These are phyloP conservation scores for Petunia secreta DNA, from an alignment of 257 asterid genomes.

Conservation along the genomic window DNA sequence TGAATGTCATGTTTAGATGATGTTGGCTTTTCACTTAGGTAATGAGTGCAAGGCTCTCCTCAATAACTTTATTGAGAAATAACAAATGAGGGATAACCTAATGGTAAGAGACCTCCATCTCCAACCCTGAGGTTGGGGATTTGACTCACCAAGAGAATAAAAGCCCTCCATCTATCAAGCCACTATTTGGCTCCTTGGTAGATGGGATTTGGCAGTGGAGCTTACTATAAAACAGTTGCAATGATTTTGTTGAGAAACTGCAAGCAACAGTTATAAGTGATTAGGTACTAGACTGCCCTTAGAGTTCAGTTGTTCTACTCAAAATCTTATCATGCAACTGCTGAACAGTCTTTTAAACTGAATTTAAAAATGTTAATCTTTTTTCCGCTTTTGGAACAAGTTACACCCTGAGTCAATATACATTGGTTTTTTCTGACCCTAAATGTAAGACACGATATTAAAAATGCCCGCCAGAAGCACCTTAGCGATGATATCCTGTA, in stretches of 20 bases:
- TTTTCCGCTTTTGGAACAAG: conserved; percentile 12
- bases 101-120: not conserved
- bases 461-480: conserved; percentile 1
- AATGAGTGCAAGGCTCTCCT: not conserved
- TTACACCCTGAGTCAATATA: not conserved
- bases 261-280: not conserved
- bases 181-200: too few species aligned
- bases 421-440: not conserved
- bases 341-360: not conserved
- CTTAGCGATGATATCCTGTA: not conserved
- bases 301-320: not conserved
- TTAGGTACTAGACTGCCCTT: not conserved
- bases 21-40: not conserved
- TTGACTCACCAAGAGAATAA: not conserved
- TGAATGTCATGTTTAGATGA: not conserved
- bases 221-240: not conserved
- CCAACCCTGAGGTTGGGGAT: not conserved
- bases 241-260: not conserved
- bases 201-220: not conserved
- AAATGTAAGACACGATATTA: not conserved
- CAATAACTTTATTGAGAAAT: not conserved
- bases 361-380: not conserved
- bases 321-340: conserved; percentile 4
- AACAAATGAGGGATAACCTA: not conserved
- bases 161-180: too few species aligned